Evolutionary conservation across 1,284 basidiomycete species (phyloP).

Genomic region (Golubevia sp.): DNA sequence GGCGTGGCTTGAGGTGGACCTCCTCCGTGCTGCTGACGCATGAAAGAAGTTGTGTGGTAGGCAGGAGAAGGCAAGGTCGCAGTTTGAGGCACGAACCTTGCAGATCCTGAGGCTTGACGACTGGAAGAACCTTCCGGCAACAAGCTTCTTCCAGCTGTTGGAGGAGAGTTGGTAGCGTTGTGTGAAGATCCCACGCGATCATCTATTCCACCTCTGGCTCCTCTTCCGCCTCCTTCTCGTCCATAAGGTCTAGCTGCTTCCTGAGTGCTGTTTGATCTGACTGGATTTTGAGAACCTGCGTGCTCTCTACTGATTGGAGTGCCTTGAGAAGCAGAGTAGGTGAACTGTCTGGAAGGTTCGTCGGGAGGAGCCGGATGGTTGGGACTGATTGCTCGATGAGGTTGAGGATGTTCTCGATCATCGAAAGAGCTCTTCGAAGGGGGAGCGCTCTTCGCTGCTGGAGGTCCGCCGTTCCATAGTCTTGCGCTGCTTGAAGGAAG

Average conservation of each 20-base stretch:
- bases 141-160: neutral
- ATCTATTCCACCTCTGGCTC: conserved; percentile 1
- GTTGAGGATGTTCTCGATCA: conserved; percentile 12
- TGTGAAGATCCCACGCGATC: neutral
- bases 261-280: neutral
- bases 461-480: neutral
- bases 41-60: conserved; percentile 42
- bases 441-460: conserved; percentile 42
- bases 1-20: conserved; percentile 12
- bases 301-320: conserved; percentile 18
- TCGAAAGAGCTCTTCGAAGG: conserved; percentile 45
- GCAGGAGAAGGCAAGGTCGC: conserved; percentile 52
- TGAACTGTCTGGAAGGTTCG: conserved; percentile 10
- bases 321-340: conserved; percentile 8
- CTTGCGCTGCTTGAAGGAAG: conserved; percentile 8
- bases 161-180: neutral
- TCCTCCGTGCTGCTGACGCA: conserved; percentile 1
- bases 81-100: conserved; percentile 38
- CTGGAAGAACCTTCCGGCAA: neutral
- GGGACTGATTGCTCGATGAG: conserved; percentile 15
- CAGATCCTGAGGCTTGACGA: neutral
- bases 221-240: neutral
- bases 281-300: conserved; percentile 7
- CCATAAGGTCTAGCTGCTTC: neutral
- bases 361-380: conserved; percentile 16